Base-by-base conservation (phyloP, 805 yeast species). In the Candida xiaguanensis region DNA sequence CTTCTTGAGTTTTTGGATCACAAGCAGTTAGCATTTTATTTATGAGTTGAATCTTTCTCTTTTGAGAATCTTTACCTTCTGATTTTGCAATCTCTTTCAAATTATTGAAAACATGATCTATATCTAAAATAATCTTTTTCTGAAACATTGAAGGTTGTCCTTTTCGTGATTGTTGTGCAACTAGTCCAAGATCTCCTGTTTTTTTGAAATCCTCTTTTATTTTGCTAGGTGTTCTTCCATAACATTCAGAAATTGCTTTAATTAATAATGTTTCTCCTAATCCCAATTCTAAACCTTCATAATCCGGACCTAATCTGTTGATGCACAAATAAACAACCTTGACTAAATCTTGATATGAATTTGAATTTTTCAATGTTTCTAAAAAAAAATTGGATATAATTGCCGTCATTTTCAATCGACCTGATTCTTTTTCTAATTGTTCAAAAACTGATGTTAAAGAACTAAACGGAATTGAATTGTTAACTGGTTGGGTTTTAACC, bases 291-390 rank as follows among this genome's bases (percentile, higher is more conserved):
- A 91, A 65, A 22, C 95, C 97, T 55, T 88, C 96, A 55, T 93
- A 93, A 58, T 93, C 99, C 0, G 99, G 99, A 0, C 97, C 96
- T 8, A 90, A 65, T 44, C 91, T 69, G 57, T 91, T 91, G 56
- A 91, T 89, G 62, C 85, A 85, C 13, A 93, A 71, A 51, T 91
- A 93, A 1, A 90, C 84, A 1, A 87, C 80, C 40, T 77, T 78
- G 5, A 86, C 72, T 38, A 93, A 62, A 31, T 77, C 70, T n/a
- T 61, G 65, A 5, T 62, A 59, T 2, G 58, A 43, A n/a, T 24
- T 18, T 22, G 61, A 50, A 31, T 74, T 67, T 19, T 71, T 58
- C 39, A 93, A 65, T 0, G 88, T 80, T 30, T 77, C 74, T 9
- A 74, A 61, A 56, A 85, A 85, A 56, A 90, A 84, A 34, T 78